These are phyloP conservation scores for Suhomyces terraborum DNA, from an alignment of 1,139 yeast species.

Conservation along the genomic window DNA sequence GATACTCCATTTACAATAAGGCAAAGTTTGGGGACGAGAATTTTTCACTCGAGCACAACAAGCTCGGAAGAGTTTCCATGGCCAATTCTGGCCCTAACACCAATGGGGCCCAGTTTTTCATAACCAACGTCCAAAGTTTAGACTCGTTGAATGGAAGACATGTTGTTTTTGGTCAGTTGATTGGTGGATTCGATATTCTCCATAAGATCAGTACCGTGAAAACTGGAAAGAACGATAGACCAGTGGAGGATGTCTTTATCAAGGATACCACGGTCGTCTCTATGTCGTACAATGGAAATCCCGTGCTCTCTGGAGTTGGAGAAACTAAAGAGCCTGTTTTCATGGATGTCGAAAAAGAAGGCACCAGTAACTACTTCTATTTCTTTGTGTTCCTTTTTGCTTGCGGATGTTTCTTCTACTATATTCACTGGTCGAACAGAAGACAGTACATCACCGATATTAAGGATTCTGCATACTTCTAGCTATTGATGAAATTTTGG, in stretches of 20 bases:
- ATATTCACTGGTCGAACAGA: constrained; percentile 23
- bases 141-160: constrained; percentile 52
- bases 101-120: constrained; percentile 46
- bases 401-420: constrained; percentile 16
- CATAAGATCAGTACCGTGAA: constrained; percentile 17
- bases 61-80: constrained; percentile 44
- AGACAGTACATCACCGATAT: constrained; percentile 32
- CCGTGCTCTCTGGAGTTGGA: neutral
- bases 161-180: constrained; percentile 58
- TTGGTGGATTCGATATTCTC: constrained; percentile 35
- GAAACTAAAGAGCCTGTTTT: neutral
- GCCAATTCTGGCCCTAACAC: constrained; percentile 46
- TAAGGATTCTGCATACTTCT: constrained; percentile 29
- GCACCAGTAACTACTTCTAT: constrained; percentile 19
- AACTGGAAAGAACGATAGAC: constrained; percentile 14
- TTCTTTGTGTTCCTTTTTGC: constrained; percentile 21
- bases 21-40: constrained; percentile 41
- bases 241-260: constrained; percentile 19
- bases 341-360: constrained; percentile 2
- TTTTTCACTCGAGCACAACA: constrained; percentile 36
- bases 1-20: constrained; percentile 32
- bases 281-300: constrained; percentile 8
- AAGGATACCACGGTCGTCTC: constrained; percentile 26
- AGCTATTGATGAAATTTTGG: neutral
- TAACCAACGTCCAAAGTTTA: constrained; percentile 29